Percentiles rank a stretch among this genome's conserved stretches.
phyloP scores from a whole-genome alignment of 768 basidiomycete genomes.

The Trametes sanguinea region DNA sequence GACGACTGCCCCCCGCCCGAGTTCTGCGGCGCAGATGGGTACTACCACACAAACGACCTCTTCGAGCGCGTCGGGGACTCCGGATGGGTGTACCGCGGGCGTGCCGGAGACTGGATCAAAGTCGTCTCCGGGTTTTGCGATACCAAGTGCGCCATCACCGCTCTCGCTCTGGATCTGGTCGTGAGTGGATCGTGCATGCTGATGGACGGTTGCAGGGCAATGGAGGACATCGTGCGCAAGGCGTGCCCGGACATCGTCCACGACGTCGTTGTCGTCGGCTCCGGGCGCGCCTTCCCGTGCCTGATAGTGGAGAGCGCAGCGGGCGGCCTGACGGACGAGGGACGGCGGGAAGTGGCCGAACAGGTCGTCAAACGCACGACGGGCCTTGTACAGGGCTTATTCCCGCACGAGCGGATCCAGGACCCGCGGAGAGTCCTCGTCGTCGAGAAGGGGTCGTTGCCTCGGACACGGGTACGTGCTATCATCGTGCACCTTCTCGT shows the following conservation, averaged over 20 bases:
- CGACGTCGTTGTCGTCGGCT: constrained; percentile 8
- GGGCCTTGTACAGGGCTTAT: background rate
- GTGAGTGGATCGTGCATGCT: background rate
- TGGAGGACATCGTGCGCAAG: constrained; percentile 6
- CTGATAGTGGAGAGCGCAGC: background rate
- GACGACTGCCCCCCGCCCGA: constrained; percentile 4
- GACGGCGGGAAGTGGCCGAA: background rate
- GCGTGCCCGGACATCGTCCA: constrained; percentile 1
- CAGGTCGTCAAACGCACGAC: background rate
- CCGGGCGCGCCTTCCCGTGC: background rate
- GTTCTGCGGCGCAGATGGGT: background rate
- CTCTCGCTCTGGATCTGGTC: background rate
- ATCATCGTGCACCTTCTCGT: too few relatives aligned
- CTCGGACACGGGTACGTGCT: constrained; percentile 3
- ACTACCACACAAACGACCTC: constrained; percentile 8
- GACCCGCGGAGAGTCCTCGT: constrained; percentile 7
- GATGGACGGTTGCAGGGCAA: background rate
- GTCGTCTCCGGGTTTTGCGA: constrained; percentile 4
- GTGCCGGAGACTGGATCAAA: constrained; percentile 7
- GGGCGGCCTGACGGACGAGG: background rate
- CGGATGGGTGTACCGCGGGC: constrained; percentile 7
- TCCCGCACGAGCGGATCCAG: constrained; percentile 3
- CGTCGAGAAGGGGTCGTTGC: constrained; percentile 11
- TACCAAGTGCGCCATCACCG: background rate
- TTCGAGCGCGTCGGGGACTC: background rate